Percentiles rank a stretch among this genome's conserved stretches.
phyloP scores from a whole-genome alignment of 805 yeast genomes.

The Lachancea sp. region DNA sequence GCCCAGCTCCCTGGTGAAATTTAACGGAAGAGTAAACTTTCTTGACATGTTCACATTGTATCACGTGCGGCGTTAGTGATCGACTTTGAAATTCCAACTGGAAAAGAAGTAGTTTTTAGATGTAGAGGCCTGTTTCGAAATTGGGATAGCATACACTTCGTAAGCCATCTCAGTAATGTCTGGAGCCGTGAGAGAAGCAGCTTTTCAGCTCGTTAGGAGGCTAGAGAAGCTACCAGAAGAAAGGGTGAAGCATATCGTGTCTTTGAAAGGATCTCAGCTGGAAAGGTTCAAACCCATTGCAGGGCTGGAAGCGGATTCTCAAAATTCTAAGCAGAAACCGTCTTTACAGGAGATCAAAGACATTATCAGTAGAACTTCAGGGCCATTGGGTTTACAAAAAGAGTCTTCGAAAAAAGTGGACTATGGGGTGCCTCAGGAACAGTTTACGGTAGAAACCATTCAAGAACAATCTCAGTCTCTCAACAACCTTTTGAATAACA shows the following conservation, averaged over 20 bases:
- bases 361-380: constrained; percentile 32
- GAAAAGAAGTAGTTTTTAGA: too few species aligned
- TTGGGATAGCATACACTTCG: too few species aligned
- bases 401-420: constrained; percentile 42
- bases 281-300: constrained; percentile 49
- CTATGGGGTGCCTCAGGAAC: constrained; percentile 41
- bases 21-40: too few species aligned
- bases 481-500: constrained; percentile 50
- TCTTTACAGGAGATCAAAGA: constrained; percentile 38
- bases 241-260: constrained; percentile 58
- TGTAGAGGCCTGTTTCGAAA: too few species aligned
- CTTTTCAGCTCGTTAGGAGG: constrained; percentile 50
- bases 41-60: too few species aligned
- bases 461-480: constrained; percentile 53
- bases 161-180: constrained; percentile 17
- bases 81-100: too few species aligned
- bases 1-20: too few species aligned
- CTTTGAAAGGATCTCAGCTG: constrained; percentile 63
- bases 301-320: constrained; percentile 39
- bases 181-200: constrained; percentile 39
- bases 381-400: constrained; percentile 40
- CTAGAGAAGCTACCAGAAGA: constrained; percentile 64
- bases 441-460: constrained; percentile 43
- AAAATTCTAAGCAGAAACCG: constrained; percentile 35
- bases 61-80: too few species aligned